phyloP scores from a whole-genome alignment of 768 basidiomycete species.

The Boletus tomentosulus region DNA sequence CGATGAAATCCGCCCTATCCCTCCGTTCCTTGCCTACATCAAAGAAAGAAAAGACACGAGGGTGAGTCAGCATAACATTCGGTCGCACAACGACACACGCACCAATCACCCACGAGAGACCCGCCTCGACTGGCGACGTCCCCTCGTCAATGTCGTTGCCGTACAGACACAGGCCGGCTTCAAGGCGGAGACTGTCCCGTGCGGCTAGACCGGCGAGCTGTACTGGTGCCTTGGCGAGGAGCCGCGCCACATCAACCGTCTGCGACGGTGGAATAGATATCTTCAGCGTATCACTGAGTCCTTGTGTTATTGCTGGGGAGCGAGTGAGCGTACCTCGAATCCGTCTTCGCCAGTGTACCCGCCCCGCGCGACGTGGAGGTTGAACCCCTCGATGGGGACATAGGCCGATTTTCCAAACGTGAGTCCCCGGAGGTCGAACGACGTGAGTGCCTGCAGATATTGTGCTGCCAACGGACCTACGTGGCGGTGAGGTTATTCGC shows the following conservation, averaged over 20 bases:
- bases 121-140: conserved; percentile 87
- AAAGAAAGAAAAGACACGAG: neutral
- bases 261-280: conserved; percentile 84
- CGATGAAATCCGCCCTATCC: conserved; percentile 70
- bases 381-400: conserved; percentile 58
- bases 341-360: conserved; percentile 99
- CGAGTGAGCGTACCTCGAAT: conserved; percentile 62
- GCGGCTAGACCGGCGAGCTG: conserved; percentile 89
- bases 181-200: conserved; percentile 88
- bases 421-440: conserved; percentile 66
- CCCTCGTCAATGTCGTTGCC: conserved; percentile 90
- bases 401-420: conserved; percentile 85
- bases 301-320: neutral
- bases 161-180: conserved; percentile 96
- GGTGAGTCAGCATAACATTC: neutral
- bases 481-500: neutral
- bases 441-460: conserved; percentile 73
- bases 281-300: conserved; percentile 33
- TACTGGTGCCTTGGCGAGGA: conserved; percentile 60
- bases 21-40: conserved; percentile 75
- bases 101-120: conserved; percentile 92
- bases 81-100: conserved; percentile 21
- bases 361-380: conserved; percentile 83
- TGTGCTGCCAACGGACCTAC: conserved; percentile 78
- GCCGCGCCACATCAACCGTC: conserved; percentile 63